phyloP scores from a whole-genome alignment of 2,329 filamentous ascomycete species.

The Venturia nashicola region DNA sequence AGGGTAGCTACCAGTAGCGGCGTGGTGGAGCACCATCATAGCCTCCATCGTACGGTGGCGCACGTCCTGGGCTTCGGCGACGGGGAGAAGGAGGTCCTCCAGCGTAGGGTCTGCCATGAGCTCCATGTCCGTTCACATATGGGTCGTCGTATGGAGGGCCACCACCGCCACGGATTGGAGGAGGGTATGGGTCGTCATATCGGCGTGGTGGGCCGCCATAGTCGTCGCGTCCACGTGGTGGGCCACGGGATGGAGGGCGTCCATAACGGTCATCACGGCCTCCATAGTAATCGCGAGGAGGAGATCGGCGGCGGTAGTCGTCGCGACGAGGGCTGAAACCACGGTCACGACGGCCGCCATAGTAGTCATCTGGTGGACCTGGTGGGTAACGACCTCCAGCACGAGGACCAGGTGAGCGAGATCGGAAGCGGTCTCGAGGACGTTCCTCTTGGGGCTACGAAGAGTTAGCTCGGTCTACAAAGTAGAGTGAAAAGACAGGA shows the following conservation, averaged over 20 bases:
- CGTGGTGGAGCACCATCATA: constrained; percentile 25
- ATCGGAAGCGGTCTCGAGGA: constrained; percentile 60
- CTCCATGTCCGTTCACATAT: constrained; percentile 44
- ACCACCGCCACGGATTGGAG: constrained; percentile 37
- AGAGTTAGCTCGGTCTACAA: constrained; percentile 22
- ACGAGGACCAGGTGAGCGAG: constrained; percentile 55
- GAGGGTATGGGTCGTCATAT: constrained; percentile 63
- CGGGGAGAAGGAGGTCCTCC: constrained; percentile 30
- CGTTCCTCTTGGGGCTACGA: constrained; percentile 48
- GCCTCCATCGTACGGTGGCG: constrained; percentile 24
- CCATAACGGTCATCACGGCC: constrained; percentile 55
- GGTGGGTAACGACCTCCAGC: constrained; percentile 50
- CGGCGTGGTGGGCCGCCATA: constrained; percentile 49
- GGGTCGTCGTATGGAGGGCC: constrained; percentile 47
- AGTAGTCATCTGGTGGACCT: constrained; percentile 53
- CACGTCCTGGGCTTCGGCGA: constrained; percentile 23
- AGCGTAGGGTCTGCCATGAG: constrained; percentile 42
- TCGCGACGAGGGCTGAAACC: constrained; percentile 82
- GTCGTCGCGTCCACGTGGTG: constrained; percentile 57
- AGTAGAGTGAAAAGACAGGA: constrained; percentile 10
- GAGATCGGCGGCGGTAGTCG: constrained; percentile 71
- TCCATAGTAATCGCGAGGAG: constrained; percentile 71
- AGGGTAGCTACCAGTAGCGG: constrained; percentile 29
- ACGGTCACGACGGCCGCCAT: constrained; percentile 72
- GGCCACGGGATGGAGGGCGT: constrained; percentile 46